phyloP scores from a whole-genome alignment of 2,329 filamentous ascomycete genomes.

The Taxawa tesnikishii region DNA sequence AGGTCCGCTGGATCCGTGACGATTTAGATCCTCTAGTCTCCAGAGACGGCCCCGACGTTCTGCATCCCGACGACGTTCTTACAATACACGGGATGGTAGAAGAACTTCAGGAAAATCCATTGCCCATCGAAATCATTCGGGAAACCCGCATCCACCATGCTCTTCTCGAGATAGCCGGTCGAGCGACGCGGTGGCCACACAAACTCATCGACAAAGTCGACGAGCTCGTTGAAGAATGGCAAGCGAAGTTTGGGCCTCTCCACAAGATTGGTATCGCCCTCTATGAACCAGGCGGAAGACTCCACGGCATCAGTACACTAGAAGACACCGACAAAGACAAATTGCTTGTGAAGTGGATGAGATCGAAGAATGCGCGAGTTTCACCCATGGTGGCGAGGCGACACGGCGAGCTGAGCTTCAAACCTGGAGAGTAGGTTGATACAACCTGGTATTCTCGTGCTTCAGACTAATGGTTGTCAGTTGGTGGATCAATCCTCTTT shows the following conservation, averaged over 20 bases:
- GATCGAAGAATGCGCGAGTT: conserved; percentile 14
- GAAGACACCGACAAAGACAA: conserved; percentile 26
- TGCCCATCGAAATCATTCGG: conserved; percentile 23
- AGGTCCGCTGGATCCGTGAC: conserved; percentile 34
- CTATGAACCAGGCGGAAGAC: conserved; percentile 29
- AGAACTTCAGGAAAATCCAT: conserved; percentile 11
- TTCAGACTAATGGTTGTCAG: conserved; percentile 14
- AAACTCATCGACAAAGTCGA: conserved; percentile 33
- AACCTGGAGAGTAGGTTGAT: conserved; percentile 29
- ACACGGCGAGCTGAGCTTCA: conserved; percentile 30
- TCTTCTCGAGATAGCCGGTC: conserved; percentile 28
- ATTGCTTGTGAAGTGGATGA: conserved; percentile 16
- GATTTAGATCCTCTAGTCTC: conserved; percentile 33
- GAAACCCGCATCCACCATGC: conserved; percentile 35
- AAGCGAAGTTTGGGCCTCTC: conserved; percentile 23
- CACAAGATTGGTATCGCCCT: conserved; percentile 25
- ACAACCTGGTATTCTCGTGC: neutral
- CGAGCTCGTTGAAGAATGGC: conserved; percentile 26
- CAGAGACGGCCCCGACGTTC: conserved; percentile 28
- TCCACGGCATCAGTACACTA: conserved; percentile 27
- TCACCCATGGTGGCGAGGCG: conserved; percentile 22
- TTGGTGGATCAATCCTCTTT: conserved; percentile 38
- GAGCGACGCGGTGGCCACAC: conserved; percentile 34
- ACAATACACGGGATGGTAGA: conserved; percentile 29
- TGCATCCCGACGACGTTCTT: conserved; percentile 31